Evolutionary conservation across 176 grass and related monocot genomes (phyloP), one percentile per base, ranked within the genome.

Genomic region (Miscanthus lutarioriparius): DNA sequence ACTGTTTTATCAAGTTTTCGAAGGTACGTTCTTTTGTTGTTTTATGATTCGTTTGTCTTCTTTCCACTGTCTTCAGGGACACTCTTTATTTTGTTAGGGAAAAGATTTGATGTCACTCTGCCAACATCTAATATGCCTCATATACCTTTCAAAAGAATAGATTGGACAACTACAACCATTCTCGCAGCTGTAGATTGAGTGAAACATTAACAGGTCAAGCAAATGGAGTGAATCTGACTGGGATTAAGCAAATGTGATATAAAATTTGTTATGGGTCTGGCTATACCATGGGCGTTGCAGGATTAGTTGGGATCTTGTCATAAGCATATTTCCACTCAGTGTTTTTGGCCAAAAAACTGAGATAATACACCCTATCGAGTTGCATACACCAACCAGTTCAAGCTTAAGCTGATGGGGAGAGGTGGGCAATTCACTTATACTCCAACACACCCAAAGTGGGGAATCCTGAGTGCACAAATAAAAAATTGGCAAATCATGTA

Each of bases 1-100:
- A 40, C 79, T 97, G 68, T 94, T 97, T 90, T 90, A 72, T 89
- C 63, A 78, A 91, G 82, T 97, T 66, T 97, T 97, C 83, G 62
- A 93, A 90, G 94, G 94, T 97, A 78, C 10, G 30, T 19, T 62
- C 3, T 72, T 69, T 41, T 63, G 47, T 22, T 37, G 4, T 67
- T 72, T 64, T 58, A 73, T 82, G 23, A 44, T 74, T 19, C 47
- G 28, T 78, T 61, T 66, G 14, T 78, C 5, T 80, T 84, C 51
- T 77, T 20, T 23, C 41, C 43, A 23, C 41, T 35, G 27, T 32
- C 86, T 78, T 36, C 25, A 88, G 58, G 74, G 63, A 28, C 71
- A 53, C 35, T 64, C 75, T 32, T 74, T 81, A 76, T 78, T 47
- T 75, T 47, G 76, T 49, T 80, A 72, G 49, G 39, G 36, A 69